Base-by-base conservation (phyloP, 208 protist genomes). In the Phytomonas francai region DNA sequence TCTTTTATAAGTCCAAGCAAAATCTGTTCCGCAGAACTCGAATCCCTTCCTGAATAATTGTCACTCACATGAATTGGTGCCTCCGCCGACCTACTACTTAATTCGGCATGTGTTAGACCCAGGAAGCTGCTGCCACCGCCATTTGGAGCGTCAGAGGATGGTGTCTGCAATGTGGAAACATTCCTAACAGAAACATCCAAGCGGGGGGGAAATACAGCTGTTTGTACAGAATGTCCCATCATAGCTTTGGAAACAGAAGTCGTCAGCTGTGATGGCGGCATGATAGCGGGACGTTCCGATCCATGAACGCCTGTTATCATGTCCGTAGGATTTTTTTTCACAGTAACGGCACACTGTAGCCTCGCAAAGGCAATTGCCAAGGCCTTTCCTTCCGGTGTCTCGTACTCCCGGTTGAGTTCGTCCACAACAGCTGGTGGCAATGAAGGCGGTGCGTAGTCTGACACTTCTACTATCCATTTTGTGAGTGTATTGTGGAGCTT, bases 301-400 rank as follows among this genome's bases (percentile, higher is more conserved):
- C 45, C 45, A 1, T 54, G 45, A 22, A 25, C 6, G 45, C 45
- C 45, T 54, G 19, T 6, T 25, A 19, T 19, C 19, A 54, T 6
- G 19, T 54, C 45, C 22, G 45, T 25, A 25, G 45, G 45, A 54
- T 25, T 9, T 22, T 54, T 54, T 25, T 22, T 54, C 25, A 9
- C 45, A 25, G 45, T 54, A 6, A 54, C 45, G 22, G 45, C 45
- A 25, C 19, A 54, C 49, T 80, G 82, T 32, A 91, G 68, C 56
- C 83, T 76, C 68, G 85, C 85, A 19, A 89, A 70, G 6, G 79
- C 76, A 0, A 74, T 74, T n/a, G 78, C 88, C 27, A 89, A 75
- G 36, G 84, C 84, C 62, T 85, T 84, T 19, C 85, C 88, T 59
- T 94, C 85, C 30, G 82, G 71, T 4, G 81, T 85, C 54, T 73